phyloP scores from a whole-genome alignment of 768 basidiomycete genomes.

The Pleurotus cornucopiae region DNA sequence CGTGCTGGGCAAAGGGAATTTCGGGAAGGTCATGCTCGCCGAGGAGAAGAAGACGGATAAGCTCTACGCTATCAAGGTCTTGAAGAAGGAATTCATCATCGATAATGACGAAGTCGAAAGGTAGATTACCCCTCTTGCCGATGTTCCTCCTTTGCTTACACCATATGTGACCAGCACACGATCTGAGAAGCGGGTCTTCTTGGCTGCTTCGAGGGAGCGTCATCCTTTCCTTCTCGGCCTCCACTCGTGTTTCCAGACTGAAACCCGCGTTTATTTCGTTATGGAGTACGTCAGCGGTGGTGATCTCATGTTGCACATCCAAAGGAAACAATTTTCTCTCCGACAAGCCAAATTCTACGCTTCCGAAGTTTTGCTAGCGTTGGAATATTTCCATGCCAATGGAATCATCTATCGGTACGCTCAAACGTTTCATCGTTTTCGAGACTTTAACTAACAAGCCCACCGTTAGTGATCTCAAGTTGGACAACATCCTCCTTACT shows the following conservation, averaged over 20 bases:
- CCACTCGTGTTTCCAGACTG: conserved; percentile 99
- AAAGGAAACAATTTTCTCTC: conserved; percentile 97
- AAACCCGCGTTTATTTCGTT: conserved; percentile 98
- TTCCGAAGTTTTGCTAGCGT: conserved; percentile 88
- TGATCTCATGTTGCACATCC: conserved; percentile 99
- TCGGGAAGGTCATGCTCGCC: conserved; percentile 99
- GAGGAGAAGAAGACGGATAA: conserved; percentile 92
- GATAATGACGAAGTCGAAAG: conserved; percentile 99
- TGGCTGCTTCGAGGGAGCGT: conserved; percentile 93
- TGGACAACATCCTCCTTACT: conserved; percentile 96
- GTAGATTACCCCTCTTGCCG: conserved; percentile 35
- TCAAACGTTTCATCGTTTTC: too few relatives aligned
- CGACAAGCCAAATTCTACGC: conserved; percentile 99
- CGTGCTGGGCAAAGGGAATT: conserved; percentile 98
- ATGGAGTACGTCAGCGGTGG: conserved; percentile 99
- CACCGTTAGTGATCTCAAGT: conserved; percentile 78
- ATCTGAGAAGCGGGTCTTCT: conserved; percentile 97
- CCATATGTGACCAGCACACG: conserved; percentile 64
- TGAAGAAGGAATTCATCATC: conserved; percentile 99
- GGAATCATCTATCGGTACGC: conserved; percentile 97
- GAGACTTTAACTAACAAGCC: neutral
- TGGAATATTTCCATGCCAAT: conserved; percentile 97
- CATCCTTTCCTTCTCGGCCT: conserved; percentile 96
- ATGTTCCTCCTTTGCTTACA: neutral
- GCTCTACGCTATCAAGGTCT: conserved; percentile 98